Conservation (phyloP, 768 basidiomycete genomes). For the Amanita muscaria region DNA sequence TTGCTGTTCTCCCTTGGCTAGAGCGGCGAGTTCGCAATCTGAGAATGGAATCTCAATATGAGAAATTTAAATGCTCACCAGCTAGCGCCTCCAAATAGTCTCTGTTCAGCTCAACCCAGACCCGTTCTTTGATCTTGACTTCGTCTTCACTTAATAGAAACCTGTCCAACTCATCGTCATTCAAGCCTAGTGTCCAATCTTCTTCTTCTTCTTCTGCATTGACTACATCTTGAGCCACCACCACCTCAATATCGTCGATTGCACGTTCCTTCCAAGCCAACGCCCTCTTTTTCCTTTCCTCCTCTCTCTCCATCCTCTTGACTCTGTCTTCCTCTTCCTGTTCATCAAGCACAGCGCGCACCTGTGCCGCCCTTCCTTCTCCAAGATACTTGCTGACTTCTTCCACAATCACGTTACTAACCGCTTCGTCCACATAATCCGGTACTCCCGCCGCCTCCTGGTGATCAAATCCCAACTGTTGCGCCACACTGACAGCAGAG, state of each 20-base stretch:
- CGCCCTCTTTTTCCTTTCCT: constrained; percentile 3
- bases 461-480: neutral
- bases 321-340: constrained; percentile 40
- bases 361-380: constrained; percentile 49
- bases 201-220: constrained; percentile 25
- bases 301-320: constrained; percentile 23
- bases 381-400: constrained; percentile 64
- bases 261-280: neutral
- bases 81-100: constrained; percentile 87
- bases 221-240: neutral
- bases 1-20: constrained; percentile 62
- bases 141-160: constrained; percentile 76
- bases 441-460: neutral
- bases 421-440: constrained; percentile 43
- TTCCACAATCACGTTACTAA: constrained; percentile 53
- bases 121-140: constrained; percentile 76
- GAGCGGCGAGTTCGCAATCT: too few relatives aligned
- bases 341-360: constrained; percentile 56
- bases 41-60: too few relatives aligned
- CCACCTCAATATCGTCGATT: neutral
- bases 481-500: neutral
- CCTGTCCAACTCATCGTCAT: constrained; percentile 83
- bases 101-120: constrained; percentile 91
- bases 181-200: constrained; percentile 60
- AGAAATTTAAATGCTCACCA: constrained; percentile 37